Conservation (phyloP, 139 green algal species). For the Chlorella ohadii region DNA sequence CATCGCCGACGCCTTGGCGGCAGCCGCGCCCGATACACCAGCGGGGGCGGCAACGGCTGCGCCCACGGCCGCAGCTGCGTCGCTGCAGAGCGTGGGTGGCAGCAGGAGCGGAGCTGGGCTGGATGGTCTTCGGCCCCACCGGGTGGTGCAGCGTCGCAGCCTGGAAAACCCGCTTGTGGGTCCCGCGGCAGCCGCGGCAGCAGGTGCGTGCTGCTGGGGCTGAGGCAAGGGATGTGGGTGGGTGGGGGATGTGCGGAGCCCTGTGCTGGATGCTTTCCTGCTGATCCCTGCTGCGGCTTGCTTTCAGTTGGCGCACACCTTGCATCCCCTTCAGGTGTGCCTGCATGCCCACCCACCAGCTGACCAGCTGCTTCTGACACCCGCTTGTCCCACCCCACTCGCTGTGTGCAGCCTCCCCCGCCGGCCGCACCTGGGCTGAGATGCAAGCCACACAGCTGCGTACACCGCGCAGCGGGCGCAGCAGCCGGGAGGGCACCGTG, state of each 20-base stretch:
- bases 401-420: not conserved
- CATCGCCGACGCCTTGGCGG: too few relatives aligned
- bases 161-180: not conserved
- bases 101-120: not conserved
- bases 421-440: conserved; percentile 10
- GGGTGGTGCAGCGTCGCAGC: not conserved
- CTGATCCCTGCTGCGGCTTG: too few relatives aligned
- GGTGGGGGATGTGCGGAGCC: too few relatives aligned
- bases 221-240: too few relatives aligned
- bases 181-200: not conserved
- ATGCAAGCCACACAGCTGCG: conserved; percentile 16
- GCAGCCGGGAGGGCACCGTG: not conserved
- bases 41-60: too few relatives aligned
- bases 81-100: not conserved
- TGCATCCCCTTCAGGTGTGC: too few relatives aligned
- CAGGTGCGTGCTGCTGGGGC: too few relatives aligned
- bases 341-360: too few relatives aligned
- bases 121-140: not conserved
- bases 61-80: not conserved
- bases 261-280: too few relatives aligned
- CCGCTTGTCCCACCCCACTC: not conserved
- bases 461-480: not conserved
- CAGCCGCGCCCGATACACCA: too few relatives aligned
- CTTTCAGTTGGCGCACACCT: too few relatives aligned
- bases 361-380: not conserved